Conservation (phyloP, 2,329 filamentous ascomycete species). For the Aspergillus nomiae region DNA sequence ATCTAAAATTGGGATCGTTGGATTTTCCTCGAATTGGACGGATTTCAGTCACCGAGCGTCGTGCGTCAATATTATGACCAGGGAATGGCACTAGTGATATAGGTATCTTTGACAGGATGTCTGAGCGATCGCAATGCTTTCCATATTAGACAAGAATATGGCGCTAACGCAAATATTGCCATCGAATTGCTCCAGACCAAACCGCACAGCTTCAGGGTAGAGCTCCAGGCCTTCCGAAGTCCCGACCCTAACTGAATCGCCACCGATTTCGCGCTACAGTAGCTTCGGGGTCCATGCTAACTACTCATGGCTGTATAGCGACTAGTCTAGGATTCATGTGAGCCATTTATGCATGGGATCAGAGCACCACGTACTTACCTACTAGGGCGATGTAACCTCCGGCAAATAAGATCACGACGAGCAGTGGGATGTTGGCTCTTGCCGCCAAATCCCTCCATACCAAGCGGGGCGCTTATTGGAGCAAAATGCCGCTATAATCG, state of each 20-base stretch:
- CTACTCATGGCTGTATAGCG: neutral
- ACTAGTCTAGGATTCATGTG: neutral
- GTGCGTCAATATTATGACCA: neutral
- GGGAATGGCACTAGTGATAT: neutral
- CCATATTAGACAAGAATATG: neutral
- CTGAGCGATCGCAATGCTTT: neutral
- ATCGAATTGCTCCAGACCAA: neutral
- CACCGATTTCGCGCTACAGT: neutral
- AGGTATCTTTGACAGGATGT: neutral
- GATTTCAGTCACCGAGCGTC: neutral
- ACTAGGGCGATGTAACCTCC: neutral
- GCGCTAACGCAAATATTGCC: neutral
- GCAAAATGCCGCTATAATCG: slow-evolving; percentile 1
- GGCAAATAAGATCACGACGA: neutral
- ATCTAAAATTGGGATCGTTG: neutral
- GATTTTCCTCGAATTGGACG: neutral
- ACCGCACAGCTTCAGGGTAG: neutral
- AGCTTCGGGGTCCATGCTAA: neutral
- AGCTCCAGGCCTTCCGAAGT: neutral
- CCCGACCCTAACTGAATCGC: neutral
- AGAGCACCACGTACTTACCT: neutral
- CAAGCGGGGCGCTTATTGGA: neutral
- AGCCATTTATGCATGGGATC: neutral
- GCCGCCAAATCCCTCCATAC: neutral
- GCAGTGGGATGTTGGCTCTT: neutral